Percentiles rank a stretch among this genome's conserved stretches.
Conservation (phyloP, 768 basidiomycete genomes). For the Cubamyces sp. region DNA sequence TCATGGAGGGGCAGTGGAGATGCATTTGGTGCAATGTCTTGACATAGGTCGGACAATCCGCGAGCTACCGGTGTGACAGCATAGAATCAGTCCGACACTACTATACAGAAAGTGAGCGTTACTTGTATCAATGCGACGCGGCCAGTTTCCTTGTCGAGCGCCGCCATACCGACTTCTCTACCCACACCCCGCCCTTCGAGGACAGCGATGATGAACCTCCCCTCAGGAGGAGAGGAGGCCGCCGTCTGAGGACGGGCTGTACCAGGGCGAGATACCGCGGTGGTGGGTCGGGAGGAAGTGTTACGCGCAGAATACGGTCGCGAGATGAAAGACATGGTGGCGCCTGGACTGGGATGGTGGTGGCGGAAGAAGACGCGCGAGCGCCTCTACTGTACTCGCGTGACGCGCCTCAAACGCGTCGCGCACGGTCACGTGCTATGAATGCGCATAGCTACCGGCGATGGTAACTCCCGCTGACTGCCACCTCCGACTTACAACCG, state of each 20-base stretch:
- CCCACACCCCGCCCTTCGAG: conserved; percentile 80
- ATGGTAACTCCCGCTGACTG: no score
- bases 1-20: conserved; percentile 66
- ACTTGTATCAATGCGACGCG: conserved; percentile 81
- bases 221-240: conserved; percentile 60
- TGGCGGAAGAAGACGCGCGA: background rate
- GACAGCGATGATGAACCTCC: conserved; percentile 66
- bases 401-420: background rate
- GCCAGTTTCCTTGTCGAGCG: conserved; percentile 80
- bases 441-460: background rate
- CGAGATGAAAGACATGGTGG: conserved; percentile 14
- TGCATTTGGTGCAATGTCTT: conserved; percentile 89
- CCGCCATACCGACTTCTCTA: conserved; percentile 86
- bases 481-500: background rate
- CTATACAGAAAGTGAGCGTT: conserved; percentile 3
- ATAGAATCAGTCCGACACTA: conserved; percentile 2
- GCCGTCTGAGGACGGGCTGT: conserved; percentile 69
- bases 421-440: background rate
- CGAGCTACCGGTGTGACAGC: conserved; percentile 50
- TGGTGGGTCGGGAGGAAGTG: conserved; percentile 28
- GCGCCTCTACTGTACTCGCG: no score
- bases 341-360: background rate
- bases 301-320: conserved; percentile 5
- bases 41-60: conserved; percentile 87
- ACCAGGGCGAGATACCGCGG: conserved; percentile 50